A percentile compares a stretch with the other conserved stretches of the same genome.
Conservation (phyloP, 805 yeast species). For the Candida sithepensis region DNA sequence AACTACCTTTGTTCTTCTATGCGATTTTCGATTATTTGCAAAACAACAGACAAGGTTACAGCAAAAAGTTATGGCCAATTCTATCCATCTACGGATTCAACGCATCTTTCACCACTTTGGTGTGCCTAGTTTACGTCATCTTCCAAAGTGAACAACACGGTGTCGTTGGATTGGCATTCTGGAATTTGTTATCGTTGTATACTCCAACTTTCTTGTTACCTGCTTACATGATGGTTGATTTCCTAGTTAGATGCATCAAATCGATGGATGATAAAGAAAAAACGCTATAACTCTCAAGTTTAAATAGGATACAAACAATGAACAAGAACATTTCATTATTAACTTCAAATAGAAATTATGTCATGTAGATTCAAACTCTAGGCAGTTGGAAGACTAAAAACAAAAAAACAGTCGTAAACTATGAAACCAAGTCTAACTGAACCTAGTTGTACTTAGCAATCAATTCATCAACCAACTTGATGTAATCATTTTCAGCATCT, state of each 20-base stretch:
- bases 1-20: slow-evolving; percentile 70
- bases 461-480: slow-evolving; percentile 63
- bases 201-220: slow-evolving; percentile 74
- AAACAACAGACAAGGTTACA: slow-evolving; percentile 15
- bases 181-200: slow-evolving; percentile 50
- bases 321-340: slow-evolving; percentile 1
- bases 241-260: slow-evolving; percentile 16
- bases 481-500: slow-evolving; percentile 85
- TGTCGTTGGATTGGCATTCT: slow-evolving; percentile 34
- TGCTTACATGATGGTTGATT: slow-evolving; percentile 48
- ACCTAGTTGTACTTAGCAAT: slow-evolving; percentile 43
- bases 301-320: background rate
- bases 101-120: slow-evolving; percentile 75
- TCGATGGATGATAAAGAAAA: slow-evolving; percentile 2
- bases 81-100: slow-evolving; percentile 72
- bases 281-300: background rate
- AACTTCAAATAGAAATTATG: background rate
- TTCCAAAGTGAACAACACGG: slow-evolving; percentile 36
- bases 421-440: background rate
- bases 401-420: no score
- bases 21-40: slow-evolving; percentile 33
- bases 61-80: slow-evolving; percentile 20
- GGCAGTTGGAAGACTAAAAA: no score
- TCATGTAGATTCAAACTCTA: background rate
- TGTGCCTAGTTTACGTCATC: slow-evolving; percentile 58